These are phyloP conservation scores for Pisolithus albus DNA, from an alignment of 768 basidiomycete species.

Conservation along the genomic window DNA sequence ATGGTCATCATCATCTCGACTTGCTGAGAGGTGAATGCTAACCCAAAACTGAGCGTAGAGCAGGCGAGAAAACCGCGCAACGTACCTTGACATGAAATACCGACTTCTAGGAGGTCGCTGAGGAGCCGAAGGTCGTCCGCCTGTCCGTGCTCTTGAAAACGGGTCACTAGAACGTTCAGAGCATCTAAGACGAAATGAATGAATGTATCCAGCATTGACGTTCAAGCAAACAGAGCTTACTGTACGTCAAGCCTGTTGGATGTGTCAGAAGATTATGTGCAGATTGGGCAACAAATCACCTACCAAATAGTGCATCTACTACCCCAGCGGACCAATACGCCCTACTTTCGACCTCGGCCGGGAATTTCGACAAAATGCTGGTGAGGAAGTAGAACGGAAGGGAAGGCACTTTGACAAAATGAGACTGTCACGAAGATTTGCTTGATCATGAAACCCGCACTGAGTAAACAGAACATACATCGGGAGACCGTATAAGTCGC, in stretches of 20 bases:
- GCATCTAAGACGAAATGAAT: constrained; percentile 32
- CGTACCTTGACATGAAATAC: constrained; percentile 54
- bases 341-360: constrained; percentile 64
- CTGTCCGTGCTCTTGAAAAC: constrained; percentile 32
- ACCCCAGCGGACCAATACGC: constrained; percentile 64
- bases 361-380: constrained; percentile 73
- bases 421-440: constrained; percentile 47
- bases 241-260: constrained; percentile 29
- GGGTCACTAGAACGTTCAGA: constrained; percentile 51
- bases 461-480: constrained; percentile 41
- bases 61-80: neutral
- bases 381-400: constrained; percentile 77
- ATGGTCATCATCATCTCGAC: constrained; percentile 41
- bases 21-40: constrained; percentile 64
- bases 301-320: constrained; percentile 64
- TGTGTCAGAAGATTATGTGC: constrained; percentile 3
- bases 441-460: neutral
- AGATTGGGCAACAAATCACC: constrained; percentile 17
- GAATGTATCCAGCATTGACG: constrained; percentile 17
- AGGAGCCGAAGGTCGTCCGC: constrained; percentile 37
- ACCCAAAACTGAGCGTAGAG: constrained; percentile 1
- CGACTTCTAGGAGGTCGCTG: constrained; percentile 37
- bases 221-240: constrained; percentile 13
- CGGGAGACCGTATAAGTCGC: constrained; percentile 69
- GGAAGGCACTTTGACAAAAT: constrained; percentile 80